Conservation (phyloP, 164 flowering plant species). For the Euptelea pleiosperma region DNA sequence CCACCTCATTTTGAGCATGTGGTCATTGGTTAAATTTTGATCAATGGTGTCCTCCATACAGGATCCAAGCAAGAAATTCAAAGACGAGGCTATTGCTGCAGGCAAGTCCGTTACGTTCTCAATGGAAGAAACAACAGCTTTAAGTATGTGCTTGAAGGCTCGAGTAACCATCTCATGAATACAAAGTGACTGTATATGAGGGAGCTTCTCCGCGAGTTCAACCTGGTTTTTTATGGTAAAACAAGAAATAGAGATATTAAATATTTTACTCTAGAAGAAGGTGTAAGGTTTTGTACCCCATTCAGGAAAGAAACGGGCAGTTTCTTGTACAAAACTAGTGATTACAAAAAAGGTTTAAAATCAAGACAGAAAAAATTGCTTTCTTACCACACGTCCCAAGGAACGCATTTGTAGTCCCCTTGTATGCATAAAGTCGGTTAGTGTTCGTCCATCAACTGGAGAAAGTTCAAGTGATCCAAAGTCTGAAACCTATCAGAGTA, state of each 20-base stretch:
- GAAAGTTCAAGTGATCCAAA: conserved; percentile 95
- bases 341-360: neutral
- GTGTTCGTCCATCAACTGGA: conserved; percentile 94
- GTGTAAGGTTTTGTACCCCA: neutral
- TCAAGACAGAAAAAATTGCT: neutral
- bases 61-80: conserved; percentile 74
- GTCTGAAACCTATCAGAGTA: conserved; percentile 64
- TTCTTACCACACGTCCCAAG: conserved; percentile 85
- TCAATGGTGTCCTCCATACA: conserved; percentile 27
- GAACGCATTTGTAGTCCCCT: conserved; percentile 86
- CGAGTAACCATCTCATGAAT: conserved; percentile 96
- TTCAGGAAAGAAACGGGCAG: neutral
- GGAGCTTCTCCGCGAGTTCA: conserved; percentile 86
- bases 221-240: conserved; percentile 40
- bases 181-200: conserved; percentile 91
- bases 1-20: conserved; percentile 59
- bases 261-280: neutral
- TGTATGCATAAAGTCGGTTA: conserved; percentile 93
- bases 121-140: conserved; percentile 63
- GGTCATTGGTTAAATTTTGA: conserved; percentile 24
- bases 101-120: conserved; percentile 43
- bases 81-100: conserved; percentile 58
- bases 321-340: neutral
- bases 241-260: conserved; percentile 9
- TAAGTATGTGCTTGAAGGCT: conserved; percentile 79